Base-by-base conservation (phyloP, 352 stramenopile genomes). In the Albugo candida region DNA sequence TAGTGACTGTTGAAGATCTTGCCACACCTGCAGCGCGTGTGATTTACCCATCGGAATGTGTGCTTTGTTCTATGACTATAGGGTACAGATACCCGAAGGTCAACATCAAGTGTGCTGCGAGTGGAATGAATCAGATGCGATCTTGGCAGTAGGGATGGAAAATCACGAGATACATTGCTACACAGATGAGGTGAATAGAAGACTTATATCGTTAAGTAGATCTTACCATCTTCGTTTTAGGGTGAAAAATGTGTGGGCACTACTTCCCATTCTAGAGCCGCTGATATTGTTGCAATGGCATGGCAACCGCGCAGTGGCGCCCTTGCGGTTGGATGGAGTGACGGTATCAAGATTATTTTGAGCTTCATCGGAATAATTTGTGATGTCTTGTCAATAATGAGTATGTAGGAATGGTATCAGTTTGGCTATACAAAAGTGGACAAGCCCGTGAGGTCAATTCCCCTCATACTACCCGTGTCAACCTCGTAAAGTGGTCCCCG, bases 111-210 rank as follows among this genome's bases (percentile, higher is more conserved):
- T 89, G 17, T 77, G 70, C 56, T 71, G 67, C 14, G 61, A 70
- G 0, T 95, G 84, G 84, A 81, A 70, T 16, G 80, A 93, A 49
- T 60, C 65, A 20, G 81, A 94, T 38, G 64, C 77, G 0, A 60
- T 95, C 45, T 56, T 95, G 1, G 84, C 83, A 0, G 65, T 92
- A 11, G 76, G 55, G 6, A 54, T 87, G 35, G 73, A 93, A 47
- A 91, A 87, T 52, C 64, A 69, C 17, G 72, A 88, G 51, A 63
- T 95, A n/a, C 68, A 88, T 41, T 92, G 94, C 48, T 95, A 87
- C 57, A 83, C 63, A 0, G 82, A 93, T 63, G 82, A 94, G 61
- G 80, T 87, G 51, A 21, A 46, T 41, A 2, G 16, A 5, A 19
- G n/a, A 10, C 17, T 5, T 13, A 11, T 5, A 13, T 24, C 36